Base-by-base conservation (phyloP, 495 filamentous ascomycete genomes). In the Hypoxylon lenormandii region DNA sequence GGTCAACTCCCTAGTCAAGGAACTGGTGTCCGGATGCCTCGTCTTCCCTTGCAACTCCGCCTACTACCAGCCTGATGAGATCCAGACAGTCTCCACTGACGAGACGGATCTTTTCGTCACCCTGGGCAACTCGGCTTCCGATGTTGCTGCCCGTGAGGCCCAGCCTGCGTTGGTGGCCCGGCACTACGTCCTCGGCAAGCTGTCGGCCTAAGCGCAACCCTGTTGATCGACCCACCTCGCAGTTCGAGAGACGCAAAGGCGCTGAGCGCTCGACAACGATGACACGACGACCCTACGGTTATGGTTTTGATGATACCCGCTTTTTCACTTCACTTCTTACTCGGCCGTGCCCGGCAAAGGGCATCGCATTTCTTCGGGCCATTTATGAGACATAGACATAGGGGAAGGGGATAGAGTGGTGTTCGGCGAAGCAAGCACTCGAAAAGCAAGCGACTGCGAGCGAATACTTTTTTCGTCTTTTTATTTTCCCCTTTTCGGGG, bases 31-130 rank as follows among this genome's bases (percentile, higher is more conserved):
- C 4, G 84, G 84, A 47, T 86, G 84, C 73, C 60, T 74, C 18
- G 18, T 46, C 19, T 85, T 82, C 75, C 81, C 80, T 28, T 86
- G 84, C 77, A 46, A 67, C 50, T 77, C 75, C 45, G 81, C 80
- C 45, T 86, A 86, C 76, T 82, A 83, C 76, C 38, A 62, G n/a
- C 78, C 80, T 21, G 72, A 85, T 19, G 83, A 86, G 57, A 47
- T 79, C 54, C 80, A 82, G 70, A 86, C 84, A 50, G 77, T 79
- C 64, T 59, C 75, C 23, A 81, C 81, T 55, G 2, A 19, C 5
- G 70, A 77, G 69, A 65, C 60, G 0, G 75, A 83, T 52, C 71
- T 82, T 37, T 60, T 78, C 54, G 75, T 74, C 63, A 81, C 80
- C 56, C 75, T 84, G 4, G 80, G 81, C 66, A 72, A 53, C 46